Evolutionary conservation across 257 asterid species (phyloP).

Genomic region (Solanum corneliomulleri): DNA sequence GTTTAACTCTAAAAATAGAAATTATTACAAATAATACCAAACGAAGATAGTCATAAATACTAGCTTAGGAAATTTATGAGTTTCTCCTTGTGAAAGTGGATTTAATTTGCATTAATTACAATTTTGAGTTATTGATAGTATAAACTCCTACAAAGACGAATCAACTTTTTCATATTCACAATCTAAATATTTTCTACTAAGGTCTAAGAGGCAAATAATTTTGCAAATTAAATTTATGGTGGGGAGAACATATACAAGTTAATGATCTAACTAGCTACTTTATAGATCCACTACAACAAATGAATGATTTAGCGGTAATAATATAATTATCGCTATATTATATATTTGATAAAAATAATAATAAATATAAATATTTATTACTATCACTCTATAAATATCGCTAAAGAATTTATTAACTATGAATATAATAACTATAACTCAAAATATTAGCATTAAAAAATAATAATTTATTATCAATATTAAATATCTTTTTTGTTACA

Average conservation of each 20-base stretch:
- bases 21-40: too few species aligned
- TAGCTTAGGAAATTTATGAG: not conserved
- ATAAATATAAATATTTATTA: too few species aligned
- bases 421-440: not conserved
- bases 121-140: not conserved
- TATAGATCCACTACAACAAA: not conserved
- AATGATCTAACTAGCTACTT: not conserved
- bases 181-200: not conserved
- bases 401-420: too few species aligned
- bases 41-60: not conserved
- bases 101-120: not conserved
- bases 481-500: too few species aligned
- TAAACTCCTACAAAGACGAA: not conserved
- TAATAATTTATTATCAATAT: too few species aligned
- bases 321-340: too few species aligned
- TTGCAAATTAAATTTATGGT: not conserved
- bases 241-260: not conserved
- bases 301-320: too few species aligned
- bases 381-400: fast-evolving
- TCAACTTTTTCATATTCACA: not conserved
- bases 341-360: too few species aligned
- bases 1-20: too few species aligned
- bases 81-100: not conserved
- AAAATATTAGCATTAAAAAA: too few species aligned
- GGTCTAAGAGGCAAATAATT: not conserved